Conservation (phyloP, 2,329 filamentous ascomycete genomes). For the Pseudogymnoascus destructans region DNA sequence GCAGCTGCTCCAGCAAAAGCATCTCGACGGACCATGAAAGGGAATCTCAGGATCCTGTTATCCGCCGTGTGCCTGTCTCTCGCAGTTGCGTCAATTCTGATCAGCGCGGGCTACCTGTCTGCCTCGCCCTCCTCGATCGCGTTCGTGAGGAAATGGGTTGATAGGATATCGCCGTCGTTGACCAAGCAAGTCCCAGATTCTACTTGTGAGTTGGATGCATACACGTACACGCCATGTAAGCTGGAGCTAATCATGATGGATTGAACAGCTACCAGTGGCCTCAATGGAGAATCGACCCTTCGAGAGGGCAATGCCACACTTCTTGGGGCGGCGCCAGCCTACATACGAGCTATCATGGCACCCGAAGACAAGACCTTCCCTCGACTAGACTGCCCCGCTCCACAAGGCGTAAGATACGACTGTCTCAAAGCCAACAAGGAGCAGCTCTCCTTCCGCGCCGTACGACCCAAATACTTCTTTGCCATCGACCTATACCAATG, state of each 20-base stretch:
- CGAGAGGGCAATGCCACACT: background rate
- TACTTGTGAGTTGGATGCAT: background rate
- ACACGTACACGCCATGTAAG: background rate
- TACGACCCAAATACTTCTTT: conserved; percentile 32
- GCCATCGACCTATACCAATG: conserved; percentile 37
- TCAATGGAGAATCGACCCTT: background rate
- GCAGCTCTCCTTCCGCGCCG: background rate
- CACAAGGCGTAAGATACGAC: conserved; percentile 1
- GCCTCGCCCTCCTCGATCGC: background rate
- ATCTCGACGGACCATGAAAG: background rate
- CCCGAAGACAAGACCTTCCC: conserved; percentile 6
- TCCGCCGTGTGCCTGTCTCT: background rate
- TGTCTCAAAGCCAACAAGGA: background rate
- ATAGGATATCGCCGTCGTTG: background rate
- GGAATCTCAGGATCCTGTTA: background rate
- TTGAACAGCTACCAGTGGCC: background rate
- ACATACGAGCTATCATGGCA: conserved; percentile 6
- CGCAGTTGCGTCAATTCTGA: background rate
- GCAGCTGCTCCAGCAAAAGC: background rate
- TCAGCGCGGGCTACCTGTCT: background rate
- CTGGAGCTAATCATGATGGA: background rate
- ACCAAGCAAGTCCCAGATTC: background rate
- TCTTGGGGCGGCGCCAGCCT: background rate
- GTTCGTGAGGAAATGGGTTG: background rate
- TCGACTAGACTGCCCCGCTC: background rate